Base-by-base conservation (phyloP, 441 rosid species). In the Aquilaria agallochum region DNA sequence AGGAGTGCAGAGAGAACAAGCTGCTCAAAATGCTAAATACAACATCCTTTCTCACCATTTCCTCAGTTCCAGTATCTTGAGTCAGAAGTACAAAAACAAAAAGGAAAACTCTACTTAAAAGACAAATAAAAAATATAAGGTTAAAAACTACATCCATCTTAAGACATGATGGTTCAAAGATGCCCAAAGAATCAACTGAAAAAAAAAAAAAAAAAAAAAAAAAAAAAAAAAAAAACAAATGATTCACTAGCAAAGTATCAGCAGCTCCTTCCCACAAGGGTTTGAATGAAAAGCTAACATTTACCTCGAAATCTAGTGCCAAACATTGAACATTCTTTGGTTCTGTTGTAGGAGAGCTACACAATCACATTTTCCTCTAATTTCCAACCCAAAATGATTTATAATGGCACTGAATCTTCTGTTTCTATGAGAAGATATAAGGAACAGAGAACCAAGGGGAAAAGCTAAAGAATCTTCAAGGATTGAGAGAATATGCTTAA, bases 251-350 rank as follows among this genome's bases (percentile, higher is more conserved):
- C 75, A 20, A 77, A 70, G 76, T 76, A 68, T 62, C 67, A 78
- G 78, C 79, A 76, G 80, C 87, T 80, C 67, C 84, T 78, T 77
- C 87, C 87, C 82, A 75, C 81, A 77, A 70, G 68, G 71, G 63
- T 66, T 62, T 55, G 59, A 44, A 45, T 34, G 27, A 56, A 46
- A 58, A 56, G 20, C 51, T 83, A 81, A 81, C 83, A 74, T 63
- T 69, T 72, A 65, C 60, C 68, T 66, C 66, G 5, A 65, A 73
- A 74, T 82, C 82, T 71, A 77, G 76, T 61, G 78, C 77, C 79
- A 84, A 79, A 76, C 70, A 80, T 60, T 65, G 70, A 80, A 77
- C 80, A 72, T 74, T 80, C 76, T 68, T 58, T 56, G 64, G 60
- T 69, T 81, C 63, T 68, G 69, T 68, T 74, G 82, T 67, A 78